Percentiles rank a stretch among this genome's conserved stretches.
Evolutionary conservation across 345 rosid genomes (phyloP).

Genomic region (Ceriops decandra): DNA sequence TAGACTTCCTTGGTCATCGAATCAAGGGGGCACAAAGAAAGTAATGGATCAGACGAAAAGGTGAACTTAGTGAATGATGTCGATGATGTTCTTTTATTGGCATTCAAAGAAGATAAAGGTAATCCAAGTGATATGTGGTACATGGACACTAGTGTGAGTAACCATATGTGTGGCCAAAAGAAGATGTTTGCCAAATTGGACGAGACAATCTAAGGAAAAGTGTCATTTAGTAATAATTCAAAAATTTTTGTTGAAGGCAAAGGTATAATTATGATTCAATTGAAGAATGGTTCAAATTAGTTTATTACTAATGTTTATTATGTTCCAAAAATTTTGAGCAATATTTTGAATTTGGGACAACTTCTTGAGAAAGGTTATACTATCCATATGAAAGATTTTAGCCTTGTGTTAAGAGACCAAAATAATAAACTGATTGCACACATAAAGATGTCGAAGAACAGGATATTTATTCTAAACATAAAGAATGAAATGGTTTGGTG

Average conservation of each 20-base stretch:
- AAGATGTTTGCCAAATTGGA: slow-evolving; percentile 10
- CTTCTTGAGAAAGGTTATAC: background rate
- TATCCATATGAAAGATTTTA: background rate
- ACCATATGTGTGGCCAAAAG: background rate
- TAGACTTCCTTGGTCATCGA: too few species aligned
- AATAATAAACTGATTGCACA: background rate
- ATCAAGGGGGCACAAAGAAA: background rate
- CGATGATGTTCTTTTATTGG: background rate
- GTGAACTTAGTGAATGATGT: background rate
- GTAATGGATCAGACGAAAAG: background rate
- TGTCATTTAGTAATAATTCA: slow-evolving; percentile 4
- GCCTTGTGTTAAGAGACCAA: background rate
- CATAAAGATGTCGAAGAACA: slow-evolving; percentile 1
- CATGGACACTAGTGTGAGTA: background rate
- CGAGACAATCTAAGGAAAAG: background rate
- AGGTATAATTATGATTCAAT: background rate
- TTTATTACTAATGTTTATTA: slow-evolving; percentile 11
- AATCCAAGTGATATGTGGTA: background rate
- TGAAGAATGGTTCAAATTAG: background rate
- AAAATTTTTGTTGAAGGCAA: slow-evolving; percentile 1
- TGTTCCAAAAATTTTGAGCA: background rate
- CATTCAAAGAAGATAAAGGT: background rate
- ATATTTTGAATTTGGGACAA: background rate
- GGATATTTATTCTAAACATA: background rate
- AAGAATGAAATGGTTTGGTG: background rate